Conservation (phyloP, 805 yeast species). For the Wickerhamiella domercqiae region DNA sequence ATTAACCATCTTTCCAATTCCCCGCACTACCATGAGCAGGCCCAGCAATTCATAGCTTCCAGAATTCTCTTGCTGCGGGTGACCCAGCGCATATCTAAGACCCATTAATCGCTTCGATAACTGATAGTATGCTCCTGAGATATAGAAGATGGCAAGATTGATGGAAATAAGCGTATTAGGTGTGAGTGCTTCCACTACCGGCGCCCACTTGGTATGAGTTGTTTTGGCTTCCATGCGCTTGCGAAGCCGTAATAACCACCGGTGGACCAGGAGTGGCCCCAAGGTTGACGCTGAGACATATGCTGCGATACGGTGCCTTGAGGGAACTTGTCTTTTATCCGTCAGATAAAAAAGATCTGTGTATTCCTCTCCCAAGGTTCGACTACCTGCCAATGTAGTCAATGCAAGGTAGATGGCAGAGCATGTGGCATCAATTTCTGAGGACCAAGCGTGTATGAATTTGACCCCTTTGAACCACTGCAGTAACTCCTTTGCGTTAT, state of each 20-base stretch:
- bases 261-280: slow-evolving; percentile 37
- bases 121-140: slow-evolving; percentile 68
- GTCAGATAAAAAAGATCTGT: slow-evolving; percentile 37
- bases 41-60: slow-evolving; percentile 60
- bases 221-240: slow-evolving; percentile 8
- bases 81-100: slow-evolving; percentile 45
- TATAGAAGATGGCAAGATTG: slow-evolving; percentile 70
- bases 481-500: slow-evolving; percentile 41
- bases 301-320: slow-evolving; percentile 31
- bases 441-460: slow-evolving; percentile 46
- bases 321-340: slow-evolving; percentile 16
- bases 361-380: slow-evolving; percentile 90
- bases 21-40: slow-evolving; percentile 22
- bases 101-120: slow-evolving; percentile 66
- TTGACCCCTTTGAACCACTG: slow-evolving; percentile 37
- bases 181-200: slow-evolving; percentile 8
- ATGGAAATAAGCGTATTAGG: slow-evolving; percentile 37
- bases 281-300: slow-evolving; percentile 47
- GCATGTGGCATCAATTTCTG: slow-evolving; percentile 43
- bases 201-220: slow-evolving; percentile 2
- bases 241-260: slow-evolving; percentile 13
- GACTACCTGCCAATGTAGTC: slow-evolving; percentile 60
- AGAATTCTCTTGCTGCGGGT: slow-evolving; percentile 14
- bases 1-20: slow-evolving; percentile 12
- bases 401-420: slow-evolving; percentile 50